Evolutionary conservation across 73 alveolate species (phyloP).

Genomic region (Uronychia binucleata): DNA sequence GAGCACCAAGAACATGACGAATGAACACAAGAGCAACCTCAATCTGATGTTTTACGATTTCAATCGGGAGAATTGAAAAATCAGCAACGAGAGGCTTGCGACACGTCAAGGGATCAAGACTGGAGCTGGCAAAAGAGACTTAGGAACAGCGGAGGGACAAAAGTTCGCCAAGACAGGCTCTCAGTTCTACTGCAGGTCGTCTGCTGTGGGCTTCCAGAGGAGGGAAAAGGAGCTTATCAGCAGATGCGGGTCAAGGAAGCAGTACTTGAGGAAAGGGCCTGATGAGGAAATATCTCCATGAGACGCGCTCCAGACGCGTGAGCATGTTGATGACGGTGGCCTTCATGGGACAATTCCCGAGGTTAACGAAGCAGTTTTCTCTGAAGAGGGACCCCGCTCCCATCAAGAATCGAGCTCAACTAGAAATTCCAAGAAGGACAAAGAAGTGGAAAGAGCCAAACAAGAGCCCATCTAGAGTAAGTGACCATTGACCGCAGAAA

Average conservation of each 20-base stretch:
- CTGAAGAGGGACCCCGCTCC: background rate
- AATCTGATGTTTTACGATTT: background rate
- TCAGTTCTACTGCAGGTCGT: background rate
- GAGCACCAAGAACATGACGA: background rate
- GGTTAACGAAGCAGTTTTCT: background rate
- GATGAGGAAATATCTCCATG: too few species aligned
- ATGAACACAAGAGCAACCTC: background rate
- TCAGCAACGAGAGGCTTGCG: background rate
- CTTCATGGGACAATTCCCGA: constrained; percentile 1
- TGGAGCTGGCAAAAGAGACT: background rate
- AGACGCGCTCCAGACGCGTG: too few species aligned
- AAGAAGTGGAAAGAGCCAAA: too few species aligned
- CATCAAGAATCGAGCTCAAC: too few species aligned
- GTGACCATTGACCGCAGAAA: too few species aligned
- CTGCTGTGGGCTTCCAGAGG: background rate
- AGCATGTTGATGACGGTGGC: background rate
- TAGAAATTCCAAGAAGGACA: too few species aligned
- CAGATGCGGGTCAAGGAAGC: background rate
- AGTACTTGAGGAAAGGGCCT: background rate
- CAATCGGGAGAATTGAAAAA: background rate
- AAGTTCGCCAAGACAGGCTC: background rate
- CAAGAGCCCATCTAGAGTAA: too few species aligned
- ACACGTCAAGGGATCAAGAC: background rate
- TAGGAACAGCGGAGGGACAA: background rate
- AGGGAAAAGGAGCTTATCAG: background rate